Percentiles rank a stretch among this genome's conserved stretches.
phyloP scores from a whole-genome alignment of 169 alveolate species.

The Plasmodium gonderi region DNA sequence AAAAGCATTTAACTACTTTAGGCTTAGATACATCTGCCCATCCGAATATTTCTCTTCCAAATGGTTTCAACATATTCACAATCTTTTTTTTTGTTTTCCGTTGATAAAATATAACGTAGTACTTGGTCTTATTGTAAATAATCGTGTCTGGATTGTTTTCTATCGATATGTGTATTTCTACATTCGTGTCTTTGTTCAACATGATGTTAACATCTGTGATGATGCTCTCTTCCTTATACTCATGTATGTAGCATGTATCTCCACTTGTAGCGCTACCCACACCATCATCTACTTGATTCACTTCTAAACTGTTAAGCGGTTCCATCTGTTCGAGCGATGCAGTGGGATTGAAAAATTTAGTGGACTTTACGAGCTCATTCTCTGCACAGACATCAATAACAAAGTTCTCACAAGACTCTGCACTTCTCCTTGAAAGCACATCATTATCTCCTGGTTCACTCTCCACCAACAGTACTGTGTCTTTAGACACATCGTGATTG shows the following conservation, averaged over 20 bases:
- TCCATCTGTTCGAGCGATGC: background rate
- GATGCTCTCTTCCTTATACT: constrained; percentile 34
- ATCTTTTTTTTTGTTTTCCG: constrained; percentile 55
- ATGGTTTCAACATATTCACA: constrained; percentile 29
- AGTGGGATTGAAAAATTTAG: background rate
- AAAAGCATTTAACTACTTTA: constrained; percentile 24
- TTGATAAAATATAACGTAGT: constrained; percentile 46
- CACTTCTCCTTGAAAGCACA: background rate
- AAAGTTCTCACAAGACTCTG: constrained; percentile 1
- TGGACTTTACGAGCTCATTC: background rate
- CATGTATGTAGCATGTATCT: background rate
- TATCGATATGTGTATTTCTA: constrained; percentile 37
- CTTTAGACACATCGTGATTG: background rate
- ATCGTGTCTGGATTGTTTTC: constrained; percentile 61
- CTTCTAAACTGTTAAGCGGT: background rate
- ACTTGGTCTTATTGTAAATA: constrained; percentile 34
- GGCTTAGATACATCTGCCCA: constrained; percentile 61
- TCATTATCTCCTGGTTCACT: background rate
- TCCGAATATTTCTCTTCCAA: constrained; percentile 51
- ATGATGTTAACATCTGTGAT: constrained; percentile 46
- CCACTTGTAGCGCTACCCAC: background rate
- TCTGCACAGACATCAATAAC: constrained; percentile 2
- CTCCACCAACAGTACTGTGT: background rate
- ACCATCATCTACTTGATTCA: too few species aligned
- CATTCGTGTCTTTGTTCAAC: constrained; percentile 31